Conservation (phyloP, 345 rosid genomes). For the Eutrema japonicum region DNA sequence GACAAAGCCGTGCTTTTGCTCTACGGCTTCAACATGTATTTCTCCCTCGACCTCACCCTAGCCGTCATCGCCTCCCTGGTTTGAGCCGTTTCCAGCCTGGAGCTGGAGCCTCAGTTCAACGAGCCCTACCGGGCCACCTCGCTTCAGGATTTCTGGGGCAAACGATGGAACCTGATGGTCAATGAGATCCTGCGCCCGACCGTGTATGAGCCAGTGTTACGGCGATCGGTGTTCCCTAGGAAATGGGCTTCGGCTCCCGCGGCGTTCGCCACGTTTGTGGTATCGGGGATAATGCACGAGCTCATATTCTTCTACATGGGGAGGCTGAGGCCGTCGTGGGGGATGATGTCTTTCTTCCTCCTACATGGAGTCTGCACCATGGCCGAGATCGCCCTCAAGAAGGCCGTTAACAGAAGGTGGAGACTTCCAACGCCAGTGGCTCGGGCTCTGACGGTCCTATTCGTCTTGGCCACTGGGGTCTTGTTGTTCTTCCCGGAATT, state of each 20-base stretch:
- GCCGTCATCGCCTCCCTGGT: constrained; percentile 16
- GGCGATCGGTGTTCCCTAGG: neutral
- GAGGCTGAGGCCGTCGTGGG: constrained; percentile 12
- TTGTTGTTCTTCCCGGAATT: constrained; percentile 2
- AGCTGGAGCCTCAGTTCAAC: constrained; percentile 11
- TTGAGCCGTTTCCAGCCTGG: neutral
- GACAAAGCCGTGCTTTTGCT: constrained; percentile 3
- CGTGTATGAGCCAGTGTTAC: constrained; percentile 1
- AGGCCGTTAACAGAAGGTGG: constrained; percentile 13
- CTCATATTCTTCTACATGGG: constrained; percentile 20
- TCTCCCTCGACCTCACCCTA: constrained; percentile 5
- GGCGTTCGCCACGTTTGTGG: constrained; percentile 1
- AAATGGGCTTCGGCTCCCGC: constrained; percentile 11
- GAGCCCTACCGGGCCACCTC: constrained; percentile 17
- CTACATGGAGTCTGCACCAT: neutral
- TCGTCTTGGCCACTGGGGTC: constrained; percentile 1
- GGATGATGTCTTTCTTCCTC: constrained; percentile 24
- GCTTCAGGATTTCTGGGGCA: constrained; percentile 20
- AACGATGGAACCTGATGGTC: constrained; percentile 19
- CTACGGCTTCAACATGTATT: constrained; percentile 16
- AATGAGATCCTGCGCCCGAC: constrained; percentile 19
- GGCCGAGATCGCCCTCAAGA: constrained; percentile 18
- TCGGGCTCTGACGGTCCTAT: neutral
- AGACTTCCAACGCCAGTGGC: constrained; percentile 1
- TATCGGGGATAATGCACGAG: constrained; percentile 15